These are phyloP conservation scores for Carex pumila DNA, from an alignment of 176 grass and related monocot species.

Conservation along the genomic window DNA sequence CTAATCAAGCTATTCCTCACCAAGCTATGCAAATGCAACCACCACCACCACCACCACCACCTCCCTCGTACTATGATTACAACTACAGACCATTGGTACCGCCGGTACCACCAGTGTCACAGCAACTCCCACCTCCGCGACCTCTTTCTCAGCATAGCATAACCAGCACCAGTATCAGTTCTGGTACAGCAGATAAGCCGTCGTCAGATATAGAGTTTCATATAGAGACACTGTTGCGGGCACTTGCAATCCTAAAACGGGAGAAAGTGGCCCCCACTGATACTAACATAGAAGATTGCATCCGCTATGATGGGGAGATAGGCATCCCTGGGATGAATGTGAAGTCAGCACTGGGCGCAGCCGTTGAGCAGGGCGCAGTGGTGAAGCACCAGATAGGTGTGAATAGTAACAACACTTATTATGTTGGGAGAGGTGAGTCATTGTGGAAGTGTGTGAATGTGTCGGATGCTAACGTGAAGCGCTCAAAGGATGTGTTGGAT, in stretches of 20 bases:
- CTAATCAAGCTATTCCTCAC: slow-evolving; percentile 35
- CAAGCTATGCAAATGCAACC: slow-evolving; percentile 21
- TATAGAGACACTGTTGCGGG: slow-evolving; percentile 37
- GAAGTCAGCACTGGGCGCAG: slow-evolving; percentile 53
- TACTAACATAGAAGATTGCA: slow-evolving; percentile 78
- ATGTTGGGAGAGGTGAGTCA: slow-evolving; percentile 45
- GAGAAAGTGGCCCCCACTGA: slow-evolving; percentile 82
- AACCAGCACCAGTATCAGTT: slow-evolving; percentile 33
- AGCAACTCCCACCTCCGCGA: background rate
- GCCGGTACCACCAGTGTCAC: background rate
- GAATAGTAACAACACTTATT: slow-evolving; percentile 38
- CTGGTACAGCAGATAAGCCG: slow-evolving; percentile 30
- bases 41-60: background rate
- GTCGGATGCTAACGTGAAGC: slow-evolving; percentile 54
- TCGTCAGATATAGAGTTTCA: slow-evolving; percentile 41
- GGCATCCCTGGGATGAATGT: slow-evolving; percentile 56
- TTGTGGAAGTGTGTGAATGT: slow-evolving; percentile 88
- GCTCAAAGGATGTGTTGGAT: slow-evolving; percentile 48
- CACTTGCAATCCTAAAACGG: slow-evolving; percentile 63
- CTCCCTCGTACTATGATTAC: slow-evolving; percentile 32
- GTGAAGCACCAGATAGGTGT: slow-evolving; percentile 53
- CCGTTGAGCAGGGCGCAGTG: slow-evolving; percentile 42
- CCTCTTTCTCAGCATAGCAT: slow-evolving; percentile 34
- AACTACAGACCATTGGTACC: slow-evolving; percentile 33
- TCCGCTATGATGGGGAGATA: slow-evolving; percentile 53